Base-by-base conservation (phyloP, 805 yeast species). In the Ogataea trehaloabstinens region DNA sequence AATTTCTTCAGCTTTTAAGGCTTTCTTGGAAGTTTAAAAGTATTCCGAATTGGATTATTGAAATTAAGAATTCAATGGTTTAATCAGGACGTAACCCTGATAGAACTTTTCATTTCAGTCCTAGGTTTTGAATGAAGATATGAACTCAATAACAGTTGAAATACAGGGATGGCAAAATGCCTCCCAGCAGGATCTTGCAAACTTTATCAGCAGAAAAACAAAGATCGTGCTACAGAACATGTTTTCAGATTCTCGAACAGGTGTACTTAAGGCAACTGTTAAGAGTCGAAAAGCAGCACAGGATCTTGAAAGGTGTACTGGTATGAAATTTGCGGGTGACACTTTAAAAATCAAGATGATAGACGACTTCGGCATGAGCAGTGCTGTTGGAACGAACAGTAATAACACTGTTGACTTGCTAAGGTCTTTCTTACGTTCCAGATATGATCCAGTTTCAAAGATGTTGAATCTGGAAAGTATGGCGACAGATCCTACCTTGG, bases 141-240 rank as follows among this genome's bases (percentile, higher is more conserved):
- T 59, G 35, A 70, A 66, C 34, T 41, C 44, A 24, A 67, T 76
- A 4, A 67, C 73, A 3, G 72, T 88, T 8, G 87, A 84, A 46
- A 71, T 88, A 8, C 64, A 71, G 27, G 87, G 89, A 31, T 89
- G 96, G 96, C 80, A 83, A 43, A 85, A 87, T 44, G 95, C 89
- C 1, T 59, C 83, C 2, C 70, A 72, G 43, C 79, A 73, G 15
- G 95, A 88, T 42, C 68, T 88, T 42, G 68, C 84, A 7, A 67
- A 70, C 27, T 90, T 89, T 59, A 61, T 89, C 12, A 74, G 80
- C 35, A 71, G 95, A 46, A 86, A 84, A 54, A 66, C 85, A 12
- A 68, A 73, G 37, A 68, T 85, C 15, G 62, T 69, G 1, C 67
- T 90, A 10, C 59, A 62, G 35, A 75, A 82, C 55, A 67, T 79